Evolutionary conservation across 129 eudicot species (phyloP), one percentile per base, ranked within the genome.

Genomic region (Deinandra increscens): DNA sequence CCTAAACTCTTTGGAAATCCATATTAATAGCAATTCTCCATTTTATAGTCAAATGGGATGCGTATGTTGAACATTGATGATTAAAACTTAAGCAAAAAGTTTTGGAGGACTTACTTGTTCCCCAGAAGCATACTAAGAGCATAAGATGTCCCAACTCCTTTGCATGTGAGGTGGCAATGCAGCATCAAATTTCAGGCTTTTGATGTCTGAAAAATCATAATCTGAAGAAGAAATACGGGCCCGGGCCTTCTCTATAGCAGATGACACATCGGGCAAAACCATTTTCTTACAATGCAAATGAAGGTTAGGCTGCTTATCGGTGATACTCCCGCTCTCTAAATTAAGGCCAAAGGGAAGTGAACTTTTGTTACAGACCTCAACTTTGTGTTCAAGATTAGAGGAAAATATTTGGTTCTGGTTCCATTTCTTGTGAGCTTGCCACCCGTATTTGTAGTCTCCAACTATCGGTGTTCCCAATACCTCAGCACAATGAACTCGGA

Each of bases 391-490:
- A 42, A 58, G 36, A 80, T 72, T 36, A 23, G 81, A 74, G 42
- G 70, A 70, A 18, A 74, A 38, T 2, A 69, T 14, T 13, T 77
- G 85, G 77, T 76, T 64, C 80, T 78, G 84, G 75, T 81, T 71
- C 84, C 82, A 66, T 67, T 83, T 83, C 81, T 75, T 86, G 84
- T 93, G 99, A 70, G 99, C 97, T 81, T 81, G 99, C 95, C 97
- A 82, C 26, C 99, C 99, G 39, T 93, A 93, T 78, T 93, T 93
- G 83, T 81, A 93, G 84, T 93, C 99, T 77, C 99, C 99, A 6
- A 93, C 97, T 69, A 93, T 93, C 17, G 99, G 99, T 36, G 99
- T 93, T 67, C 95, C 91, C 84, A 93, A 70, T n/a, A 93, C 97
- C 83, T 93, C 97, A 0, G 99, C 95, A 76, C 99, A 93, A 69